A percentile compares a stretch with the other conserved stretches of the same genome.
These are phyloP conservation scores for Microdochium trichocladiopsis DNA, from an alignment of 2,329 filamentous ascomycete species.

Conservation along the genomic window DNA sequence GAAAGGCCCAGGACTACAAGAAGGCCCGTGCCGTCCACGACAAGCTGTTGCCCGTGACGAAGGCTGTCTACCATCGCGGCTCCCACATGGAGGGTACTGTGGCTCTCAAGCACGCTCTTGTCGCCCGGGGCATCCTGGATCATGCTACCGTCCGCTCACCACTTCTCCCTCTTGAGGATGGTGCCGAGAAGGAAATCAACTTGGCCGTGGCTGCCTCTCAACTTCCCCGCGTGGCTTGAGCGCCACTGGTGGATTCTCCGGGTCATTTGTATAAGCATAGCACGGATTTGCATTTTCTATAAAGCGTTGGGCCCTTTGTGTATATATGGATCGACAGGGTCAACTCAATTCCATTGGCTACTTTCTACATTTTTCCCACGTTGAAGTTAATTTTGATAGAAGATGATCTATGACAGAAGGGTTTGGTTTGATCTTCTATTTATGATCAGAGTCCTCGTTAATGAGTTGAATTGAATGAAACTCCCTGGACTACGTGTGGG, in stretches of 20 bases:
- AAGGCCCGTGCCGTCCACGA: constrained; percentile 42
- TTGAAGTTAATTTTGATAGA: too few species aligned
- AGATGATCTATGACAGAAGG: too few species aligned
- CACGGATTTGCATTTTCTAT: neutral
- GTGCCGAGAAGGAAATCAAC: constrained; percentile 34
- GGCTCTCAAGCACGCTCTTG: constrained; percentile 41
- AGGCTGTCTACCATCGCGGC: constrained; percentile 46
- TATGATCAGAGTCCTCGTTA: too few species aligned
- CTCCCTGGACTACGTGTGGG: too few species aligned
- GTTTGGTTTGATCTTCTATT: too few species aligned
- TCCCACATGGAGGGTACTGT: constrained; percentile 49
- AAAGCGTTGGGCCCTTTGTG: too few species aligned
- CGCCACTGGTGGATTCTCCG: neutral
- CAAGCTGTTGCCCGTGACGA: constrained; percentile 40
- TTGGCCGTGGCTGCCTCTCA: constrained; percentile 24
- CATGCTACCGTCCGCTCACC: constrained; percentile 43
- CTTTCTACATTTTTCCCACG: too few species aligned
- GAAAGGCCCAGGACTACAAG: constrained; percentile 40
- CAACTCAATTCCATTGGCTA: too few species aligned
- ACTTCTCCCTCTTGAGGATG: constrained; percentile 32
- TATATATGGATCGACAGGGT: too few species aligned
- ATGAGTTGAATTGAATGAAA: too few species aligned
- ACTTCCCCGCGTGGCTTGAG: constrained; percentile 13
- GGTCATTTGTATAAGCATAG: neutral
- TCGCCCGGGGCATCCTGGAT: constrained; percentile 39